phyloP scores from a whole-genome alignment of 1,139 yeast genomes.

The Suhomyces choctaworum region DNA sequence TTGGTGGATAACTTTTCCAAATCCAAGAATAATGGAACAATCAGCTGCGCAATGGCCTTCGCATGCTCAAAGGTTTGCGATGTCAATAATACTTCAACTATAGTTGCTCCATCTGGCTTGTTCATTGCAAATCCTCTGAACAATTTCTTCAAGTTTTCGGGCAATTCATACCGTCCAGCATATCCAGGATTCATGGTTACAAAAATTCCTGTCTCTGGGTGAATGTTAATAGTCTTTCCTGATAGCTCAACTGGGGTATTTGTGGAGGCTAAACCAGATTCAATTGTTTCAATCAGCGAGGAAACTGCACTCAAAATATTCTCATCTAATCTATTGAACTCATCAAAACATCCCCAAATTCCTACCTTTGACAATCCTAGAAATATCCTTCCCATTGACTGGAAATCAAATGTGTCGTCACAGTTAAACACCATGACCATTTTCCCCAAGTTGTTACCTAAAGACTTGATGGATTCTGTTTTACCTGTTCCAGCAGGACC shows the following conservation, averaged over 20 bases:
- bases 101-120: slow-evolving; percentile 66
- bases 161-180: slow-evolving; percentile 77
- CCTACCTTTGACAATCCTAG: slow-evolving; percentile 85
- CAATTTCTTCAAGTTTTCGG: slow-evolving; percentile 80
- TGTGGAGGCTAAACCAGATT: slow-evolving; percentile 43
- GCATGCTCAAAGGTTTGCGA: slow-evolving; percentile 71
- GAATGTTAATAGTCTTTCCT: slow-evolving; percentile 45
- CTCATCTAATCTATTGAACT: slow-evolving; percentile 79
- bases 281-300: slow-evolving; percentile 75
- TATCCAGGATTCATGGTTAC: slow-evolving; percentile 93
- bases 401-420: slow-evolving; percentile 85
- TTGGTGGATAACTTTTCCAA: slow-evolving; percentile 41
- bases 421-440: slow-evolving; percentile 87
- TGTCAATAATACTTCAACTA: slow-evolving; percentile 69
- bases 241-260: slow-evolving; percentile 44
- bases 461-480: slow-evolving; percentile 85
- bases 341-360: slow-evolving; percentile 97
- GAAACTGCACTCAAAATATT: slow-evolving; percentile 82
- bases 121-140: slow-evolving; percentile 78
- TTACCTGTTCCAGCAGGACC: slow-evolving; percentile 99
- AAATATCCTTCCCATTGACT: slow-evolving; percentile 74
- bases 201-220: slow-evolving; percentile 68
- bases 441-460: slow-evolving; percentile 78
- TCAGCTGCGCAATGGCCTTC: slow-evolving; percentile 39
- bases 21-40: slow-evolving; percentile 58